Base-by-base conservation (phyloP, 2,329 filamentous ascomycete genomes). In the Colletotrichum orbiculare region DNA sequence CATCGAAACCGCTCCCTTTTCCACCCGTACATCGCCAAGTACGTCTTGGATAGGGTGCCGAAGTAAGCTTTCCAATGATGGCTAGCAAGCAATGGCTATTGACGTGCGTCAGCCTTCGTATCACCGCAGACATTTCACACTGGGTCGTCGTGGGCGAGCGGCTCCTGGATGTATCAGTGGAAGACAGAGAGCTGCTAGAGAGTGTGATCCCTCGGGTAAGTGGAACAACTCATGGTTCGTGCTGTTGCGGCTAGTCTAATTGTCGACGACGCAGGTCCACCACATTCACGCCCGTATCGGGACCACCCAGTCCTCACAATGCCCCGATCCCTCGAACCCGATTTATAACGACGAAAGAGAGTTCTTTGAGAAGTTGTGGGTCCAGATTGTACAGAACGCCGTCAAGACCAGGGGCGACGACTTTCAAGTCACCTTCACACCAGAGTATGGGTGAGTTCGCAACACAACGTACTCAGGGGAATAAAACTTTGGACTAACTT, bases 281-380 rank as follows among this genome's bases (percentile, higher is more conserved):
- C 75, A 78, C 47, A 75, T 77, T 25, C 76, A 78, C 54, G 69
- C 75, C 2, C 70, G 76, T 34, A 76, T 76, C 15, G 74, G 76
- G 13, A 78, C 75, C 9, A 76, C 75, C 2, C 75, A 78, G 37
- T 72, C 75, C 1, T 77, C 76, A 0, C 76, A 78, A 49, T 77
- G 75, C 34, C 74, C 75, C 1, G 75, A 78, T 4, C 76, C 76
- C 2, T 69, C 71, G 2, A 70, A 76, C 38, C 70, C 71, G 0
- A 60, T 68, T 17, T 78, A 75, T 37, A 62, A 67, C 5, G 54
- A 69, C 1, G 75, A 78, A 54, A 66, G 72, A 39, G 56, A 65
- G 1, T 77, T 75, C 56, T 77, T 78, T 39, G 75, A 78, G 25
- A 71, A 69, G 6, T 49, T 72, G 9, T 73, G 71, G 71, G 57